Conservation (phyloP, 164 flowering plant species). For the Sextonia rubra region DNA sequence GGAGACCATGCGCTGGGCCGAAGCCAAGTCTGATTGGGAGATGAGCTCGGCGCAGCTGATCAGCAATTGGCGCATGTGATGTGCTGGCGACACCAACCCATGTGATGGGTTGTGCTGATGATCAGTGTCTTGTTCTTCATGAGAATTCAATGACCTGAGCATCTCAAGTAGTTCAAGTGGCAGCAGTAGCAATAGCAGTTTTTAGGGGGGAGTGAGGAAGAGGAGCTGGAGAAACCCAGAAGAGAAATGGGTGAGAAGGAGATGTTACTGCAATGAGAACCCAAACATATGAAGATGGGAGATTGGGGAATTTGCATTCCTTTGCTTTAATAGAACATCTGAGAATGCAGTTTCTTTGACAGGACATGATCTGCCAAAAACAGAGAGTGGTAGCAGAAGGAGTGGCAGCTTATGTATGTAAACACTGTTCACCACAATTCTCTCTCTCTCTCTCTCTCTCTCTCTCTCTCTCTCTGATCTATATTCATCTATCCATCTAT, state of each 20-base stretch:
- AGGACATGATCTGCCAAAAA: constrained; percentile 28
- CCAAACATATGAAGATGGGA: constrained; percentile 18
- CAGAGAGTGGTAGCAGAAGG: constrained; percentile 21
- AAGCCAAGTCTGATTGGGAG: constrained; percentile 53
- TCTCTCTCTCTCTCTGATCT: constrained; percentile 3
- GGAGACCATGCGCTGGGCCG: constrained; percentile 58
- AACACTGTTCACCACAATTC: constrained; percentile 7
- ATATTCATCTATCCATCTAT: background rate
- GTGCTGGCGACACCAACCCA: constrained; percentile 22
- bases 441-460: too few relatives aligned
- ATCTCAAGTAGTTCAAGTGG: constrained; percentile 15
- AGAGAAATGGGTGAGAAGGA: constrained; percentile 7
- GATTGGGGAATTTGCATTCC: constrained; percentile 22
- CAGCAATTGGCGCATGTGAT: constrained; percentile 62
- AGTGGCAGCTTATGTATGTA: constrained; percentile 9
- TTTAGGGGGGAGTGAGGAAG: background rate
- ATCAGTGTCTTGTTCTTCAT: constrained; percentile 32
- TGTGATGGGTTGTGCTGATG: constrained; percentile 18
- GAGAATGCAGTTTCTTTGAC: constrained; percentile 32
- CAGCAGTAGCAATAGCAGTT: background rate
- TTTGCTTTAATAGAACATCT: constrained; percentile 31
- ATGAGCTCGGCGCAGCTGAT: constrained; percentile 66
- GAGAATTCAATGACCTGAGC: constrained; percentile 30
- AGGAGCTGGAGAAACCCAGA: constrained; percentile 14
- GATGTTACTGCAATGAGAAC: constrained; percentile 10